Evolutionary conservation across 1,139 yeast genomes (phyloP), one percentile per base, ranked within the genome.

Genomic region (Pichia sp.): DNA sequence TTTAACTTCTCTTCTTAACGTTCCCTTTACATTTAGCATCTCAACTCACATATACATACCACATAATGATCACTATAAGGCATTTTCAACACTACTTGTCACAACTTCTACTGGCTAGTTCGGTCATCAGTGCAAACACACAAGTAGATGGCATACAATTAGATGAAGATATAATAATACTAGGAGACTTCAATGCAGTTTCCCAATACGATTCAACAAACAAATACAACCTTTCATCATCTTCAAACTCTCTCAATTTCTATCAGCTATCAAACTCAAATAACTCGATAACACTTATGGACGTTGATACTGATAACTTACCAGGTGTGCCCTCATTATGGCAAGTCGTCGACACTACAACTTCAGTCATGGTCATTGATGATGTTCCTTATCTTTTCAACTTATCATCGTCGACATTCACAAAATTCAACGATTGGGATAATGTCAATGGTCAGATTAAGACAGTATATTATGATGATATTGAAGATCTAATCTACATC

Each of bases 111-210:
- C n/a, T 24, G 27, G 10, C 10, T 8, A 24, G 15, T 12, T 28
- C 31, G 5, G 11, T 11, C n/a, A 4, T 37, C n/a, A 11, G 15
- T 17, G 38, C 31, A 20, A 31, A 37, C 12, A 24, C 6, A 9
- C 10, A 27, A n/a, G 11, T 17, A 6, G 15, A 22, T 4, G 20
- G 21, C 24, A 11, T 39, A 11, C 9, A 21, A 4, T n/a, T 46
- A 14, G 32, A 38, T 42, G 61, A 59, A 45, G 39, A 50, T 14
- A 67, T 88, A 42, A 83, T 85, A 6, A 57, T 87, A 17, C 73
- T 85, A 44, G 96, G 96, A 10, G 68, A 73, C 36, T 85, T 79
- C 57, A 76, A 79, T 50, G 81, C 84, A 15, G 62, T 85, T 27
- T 77, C 93, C 1, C 69, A 73, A 45, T 83, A 83, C 65, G 60